A percentile compares a stretch with the other conserved stretches of the same genome.
Evolutionary conservation across 352 stramenopile genomes (phyloP).

Genomic region (Phytophthora agathidicida): DNA sequence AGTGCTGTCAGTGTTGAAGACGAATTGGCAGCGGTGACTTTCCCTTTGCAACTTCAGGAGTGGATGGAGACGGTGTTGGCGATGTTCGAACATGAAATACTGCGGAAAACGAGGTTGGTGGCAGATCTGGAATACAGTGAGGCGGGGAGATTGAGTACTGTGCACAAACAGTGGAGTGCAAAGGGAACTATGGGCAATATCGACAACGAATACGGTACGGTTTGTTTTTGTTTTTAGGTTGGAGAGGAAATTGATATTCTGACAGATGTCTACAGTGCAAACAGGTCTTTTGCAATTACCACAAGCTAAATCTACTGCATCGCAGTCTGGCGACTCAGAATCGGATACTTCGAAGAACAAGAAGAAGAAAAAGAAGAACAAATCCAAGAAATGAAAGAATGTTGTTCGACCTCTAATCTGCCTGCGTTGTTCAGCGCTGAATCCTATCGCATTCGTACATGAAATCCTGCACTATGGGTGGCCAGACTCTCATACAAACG

Average conservation of each 20-base stretch:
- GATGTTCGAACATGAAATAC: slow-evolving; percentile 72
- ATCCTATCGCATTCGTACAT: neutral
- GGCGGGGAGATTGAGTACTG: slow-evolving; percentile 31
- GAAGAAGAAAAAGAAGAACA: slow-evolving; percentile 61
- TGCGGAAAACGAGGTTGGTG: slow-evolving; percentile 64
- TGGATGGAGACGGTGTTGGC: slow-evolving; percentile 77
- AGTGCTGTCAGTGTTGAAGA: slow-evolving; percentile 18
- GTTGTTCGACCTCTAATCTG: slow-evolving; percentile 10
- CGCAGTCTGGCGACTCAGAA: slow-evolving; percentile 1
- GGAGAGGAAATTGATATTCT: neutral
- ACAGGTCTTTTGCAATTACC: slow-evolving; percentile 45
- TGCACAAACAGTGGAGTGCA: slow-evolving; percentile 55
- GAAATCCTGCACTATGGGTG: slow-evolving; percentile 4
- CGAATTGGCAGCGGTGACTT: slow-evolving; percentile 21
- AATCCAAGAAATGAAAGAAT: slow-evolving; percentile 29
- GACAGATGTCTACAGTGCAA: slow-evolving; percentile 34
- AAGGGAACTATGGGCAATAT: slow-evolving; percentile 46
- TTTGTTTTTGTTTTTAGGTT: neutral
- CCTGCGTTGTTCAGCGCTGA: slow-evolving; percentile 9
- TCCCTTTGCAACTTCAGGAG: slow-evolving; percentile 49
- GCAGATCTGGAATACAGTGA: slow-evolving; percentile 63
- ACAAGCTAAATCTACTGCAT: slow-evolving; percentile 22
- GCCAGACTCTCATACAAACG: slow-evolving; percentile 75
- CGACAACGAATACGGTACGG: slow-evolving; percentile 54
- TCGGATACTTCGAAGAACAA: slow-evolving; percentile 33